A percentile compares a stretch with the other conserved stretches of the same genome.
Evolutionary conservation across 345 rosid species (phyloP).

Genomic region (Sisymbrium altissimum): DNA sequence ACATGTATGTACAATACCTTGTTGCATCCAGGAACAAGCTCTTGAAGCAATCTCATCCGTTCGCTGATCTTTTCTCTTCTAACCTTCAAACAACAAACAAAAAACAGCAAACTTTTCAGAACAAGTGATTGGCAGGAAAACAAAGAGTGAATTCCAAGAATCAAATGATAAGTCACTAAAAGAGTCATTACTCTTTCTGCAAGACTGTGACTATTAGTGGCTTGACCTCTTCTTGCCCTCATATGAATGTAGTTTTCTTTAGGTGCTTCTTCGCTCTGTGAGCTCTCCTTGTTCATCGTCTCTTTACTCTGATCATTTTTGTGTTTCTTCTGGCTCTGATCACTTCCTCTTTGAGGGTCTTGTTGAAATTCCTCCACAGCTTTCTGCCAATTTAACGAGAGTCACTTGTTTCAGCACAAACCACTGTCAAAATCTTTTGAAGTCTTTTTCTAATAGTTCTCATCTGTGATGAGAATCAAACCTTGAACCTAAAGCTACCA

Average conservation of each 20-base stretch:
- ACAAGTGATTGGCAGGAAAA: conserved; percentile 7
- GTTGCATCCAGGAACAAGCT: conserved; percentile 96
- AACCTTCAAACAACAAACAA: conserved; percentile 48
- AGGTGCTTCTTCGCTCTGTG: conserved; percentile 61
- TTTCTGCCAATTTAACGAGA: conserved; percentile 27
- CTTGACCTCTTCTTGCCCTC: conserved; percentile 95
- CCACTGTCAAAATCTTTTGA: conserved; percentile 12
- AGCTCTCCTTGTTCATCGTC: conserved; percentile 61
- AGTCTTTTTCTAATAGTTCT: neutral
- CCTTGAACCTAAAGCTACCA: neutral
- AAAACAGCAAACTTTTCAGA: neutral
- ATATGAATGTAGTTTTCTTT: conserved; percentile 85
- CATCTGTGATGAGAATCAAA: neutral
- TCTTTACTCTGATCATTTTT: conserved; percentile 47
- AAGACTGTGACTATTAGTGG: conserved; percentile 95
- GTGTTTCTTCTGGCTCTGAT: conserved; percentile 60
- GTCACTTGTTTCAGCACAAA: conserved; percentile 31
- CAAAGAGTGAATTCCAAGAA: neutral
- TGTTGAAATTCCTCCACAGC: conserved; percentile 50
- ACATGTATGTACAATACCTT: conserved; percentile 49
- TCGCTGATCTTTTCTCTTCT: conserved; percentile 97
- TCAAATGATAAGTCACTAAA: neutral
- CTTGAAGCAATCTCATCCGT: conserved; percentile 95
- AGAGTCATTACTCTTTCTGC: conserved; percentile 75
- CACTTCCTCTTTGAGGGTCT: conserved; percentile 49